Evolutionary conservation across 352 stramenopile species (phyloP), one percentile per base, ranked within the genome.

Genomic region (Phytophthora citricola): DNA sequence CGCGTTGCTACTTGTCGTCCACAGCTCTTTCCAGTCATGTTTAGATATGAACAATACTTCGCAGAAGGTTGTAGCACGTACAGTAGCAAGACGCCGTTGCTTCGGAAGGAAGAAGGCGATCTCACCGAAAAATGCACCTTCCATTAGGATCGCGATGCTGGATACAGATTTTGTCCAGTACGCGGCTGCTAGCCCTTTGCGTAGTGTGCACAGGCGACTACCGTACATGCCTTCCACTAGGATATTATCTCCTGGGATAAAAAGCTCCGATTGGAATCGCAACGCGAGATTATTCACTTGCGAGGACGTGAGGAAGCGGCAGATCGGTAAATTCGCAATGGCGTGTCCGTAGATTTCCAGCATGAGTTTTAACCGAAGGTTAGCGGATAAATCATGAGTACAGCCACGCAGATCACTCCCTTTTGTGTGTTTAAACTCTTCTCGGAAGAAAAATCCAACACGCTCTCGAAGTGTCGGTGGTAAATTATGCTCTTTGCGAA

Each of bases 41-140:
- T 89, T 90, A 9, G 79, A 75, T 7, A 92, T 75, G 40, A 82
- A 70, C 6, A 92, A 36, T 5, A 91, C 73, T 45, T 91, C 83
- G 20, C 82, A 93, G 0, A 79, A 88, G 0, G 69, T 80, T 1
- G 69, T 81, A 0, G 85, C 81, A 31, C 82, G 83, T 5, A 93
- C 83, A 0, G 71, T 90, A 11, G 85, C 85, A 17, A 89, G 73
- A 0, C 85, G 79, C 3, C 64, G 79, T 47, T 93, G 82, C 1
- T 64, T 63, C 0, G 80, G 83, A 2, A 94, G 46, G 45, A 93
- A 90, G 60, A 93, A 90, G 1, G 75, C 80, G 8, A 91, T 59
- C 44, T 93, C 85, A 4, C 85, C 85, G 48, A 93, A 93, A 26
- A 65, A 63, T 9, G 63, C 49, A 5, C 57, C 57, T 58, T 71